Percentiles rank a stretch among this genome's conserved stretches.
Conservation (phyloP, 331 rosid species). For the Cydonia oblonga region DNA sequence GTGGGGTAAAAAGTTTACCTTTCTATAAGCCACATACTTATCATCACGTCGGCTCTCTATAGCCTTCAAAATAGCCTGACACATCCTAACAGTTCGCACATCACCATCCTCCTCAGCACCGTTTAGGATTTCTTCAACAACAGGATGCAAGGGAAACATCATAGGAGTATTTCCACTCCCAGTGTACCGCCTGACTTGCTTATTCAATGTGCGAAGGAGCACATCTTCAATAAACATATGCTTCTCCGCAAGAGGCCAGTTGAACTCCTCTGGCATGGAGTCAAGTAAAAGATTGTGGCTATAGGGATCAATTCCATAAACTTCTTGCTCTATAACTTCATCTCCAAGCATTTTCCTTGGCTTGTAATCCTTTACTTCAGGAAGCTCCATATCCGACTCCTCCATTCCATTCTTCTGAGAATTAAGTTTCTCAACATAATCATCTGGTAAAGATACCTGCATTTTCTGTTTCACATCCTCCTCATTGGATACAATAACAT, state of each 20-base stretch:
- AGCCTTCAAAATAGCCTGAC: conserved; percentile 72
- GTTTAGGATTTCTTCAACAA: conserved; percentile 65
- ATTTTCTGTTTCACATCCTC: conserved; percentile 87
- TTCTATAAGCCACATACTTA: conserved; percentile 90
- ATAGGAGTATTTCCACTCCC: conserved; percentile 86
- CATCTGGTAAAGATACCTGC: conserved; percentile 93
- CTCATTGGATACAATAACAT: conserved; percentile 79
- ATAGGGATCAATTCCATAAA: conserved; percentile 95
- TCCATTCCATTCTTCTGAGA: conserved; percentile 91
- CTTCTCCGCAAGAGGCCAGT: conserved; percentile 70
- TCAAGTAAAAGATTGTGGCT: conserved; percentile 97
- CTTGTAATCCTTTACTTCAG: conserved; percentile 92
- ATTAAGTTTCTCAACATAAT: conserved; percentile 74
- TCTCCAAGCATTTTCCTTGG: conserved; percentile 88
- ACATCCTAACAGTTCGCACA: conserved; percentile 48
- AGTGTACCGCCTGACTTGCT: conserved; percentile 72
- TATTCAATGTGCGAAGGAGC: conserved; percentile 74
- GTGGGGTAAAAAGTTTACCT: conserved; percentile 32
- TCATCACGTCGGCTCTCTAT: conserved; percentile 72
- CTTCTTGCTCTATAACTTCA: conserved; percentile 95
- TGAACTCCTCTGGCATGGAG: conserved; percentile 81
- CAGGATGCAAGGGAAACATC: conserved; percentile 63
- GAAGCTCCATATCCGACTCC: conserved; percentile 97
- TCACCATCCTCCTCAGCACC: conserved; percentile 56
- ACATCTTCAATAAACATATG: conserved; percentile 82